Evolutionary conservation across 2,329 filamentous ascomycete species (phyloP).

Genomic region (Aspergillus ochraceoroseus): DNA sequence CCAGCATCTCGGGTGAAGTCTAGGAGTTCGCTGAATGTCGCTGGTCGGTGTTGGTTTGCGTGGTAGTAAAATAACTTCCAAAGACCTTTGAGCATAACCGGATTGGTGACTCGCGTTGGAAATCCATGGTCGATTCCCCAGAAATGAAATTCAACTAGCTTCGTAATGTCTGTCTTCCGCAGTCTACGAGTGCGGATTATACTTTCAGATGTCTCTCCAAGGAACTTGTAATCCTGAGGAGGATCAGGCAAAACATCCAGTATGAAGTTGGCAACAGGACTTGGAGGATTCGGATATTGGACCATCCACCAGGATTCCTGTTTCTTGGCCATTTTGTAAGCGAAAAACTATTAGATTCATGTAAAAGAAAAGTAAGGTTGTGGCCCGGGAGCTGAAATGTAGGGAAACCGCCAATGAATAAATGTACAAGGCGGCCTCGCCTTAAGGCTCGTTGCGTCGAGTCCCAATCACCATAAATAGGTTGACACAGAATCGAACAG

Average conservation of each 20-base stretch:
- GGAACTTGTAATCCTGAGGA: constrained; percentile 9
- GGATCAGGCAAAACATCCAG: constrained; percentile 11
- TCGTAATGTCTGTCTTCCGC: not conserved
- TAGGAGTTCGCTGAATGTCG: constrained; percentile 14
- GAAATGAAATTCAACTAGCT: constrained; percentile 17
- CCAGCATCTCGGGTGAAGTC: constrained; percentile 27
- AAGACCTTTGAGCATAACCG: constrained; percentile 7
- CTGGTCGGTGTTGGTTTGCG: constrained; percentile 19
- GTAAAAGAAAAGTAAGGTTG: not conserved
- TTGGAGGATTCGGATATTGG: not conserved
- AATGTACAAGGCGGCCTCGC: not conserved
- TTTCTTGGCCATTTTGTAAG: too few relatives aligned
- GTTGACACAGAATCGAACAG: too few relatives aligned
- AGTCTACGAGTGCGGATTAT: not conserved
- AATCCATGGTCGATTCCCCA: constrained; percentile 25
- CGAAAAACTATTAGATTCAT: not conserved
- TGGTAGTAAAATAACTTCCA: constrained; percentile 29
- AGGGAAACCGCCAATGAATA: not conserved
- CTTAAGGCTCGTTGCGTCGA: not conserved
- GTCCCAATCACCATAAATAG: not conserved
- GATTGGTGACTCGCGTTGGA: not conserved
- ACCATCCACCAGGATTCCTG: not conserved
- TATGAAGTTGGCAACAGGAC: not conserved
- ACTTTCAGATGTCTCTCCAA: not conserved
- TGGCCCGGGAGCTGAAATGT: too few relatives aligned